phyloP scores from a whole-genome alignment of 192 early-diverging fungal genomes.

The Pilobolus umbonatus region DNA sequence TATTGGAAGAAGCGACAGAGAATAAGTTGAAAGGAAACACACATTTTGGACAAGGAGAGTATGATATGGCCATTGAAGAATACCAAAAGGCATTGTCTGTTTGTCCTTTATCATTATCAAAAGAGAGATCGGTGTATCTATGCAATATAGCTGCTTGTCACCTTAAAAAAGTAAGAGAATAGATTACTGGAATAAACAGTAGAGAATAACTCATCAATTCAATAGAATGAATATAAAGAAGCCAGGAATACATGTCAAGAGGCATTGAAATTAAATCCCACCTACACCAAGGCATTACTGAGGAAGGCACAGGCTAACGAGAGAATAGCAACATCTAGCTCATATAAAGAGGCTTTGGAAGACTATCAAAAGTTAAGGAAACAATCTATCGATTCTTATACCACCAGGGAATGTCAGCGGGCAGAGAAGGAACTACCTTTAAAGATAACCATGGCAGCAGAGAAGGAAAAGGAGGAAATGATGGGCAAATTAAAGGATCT shows the following conservation, averaged over 20 bases:
- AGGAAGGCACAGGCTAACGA: conserved; percentile 61
- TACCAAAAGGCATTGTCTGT: conserved; percentile 15
- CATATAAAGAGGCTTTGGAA: conserved; percentile 45
- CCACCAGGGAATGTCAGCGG: conserved; percentile 14
- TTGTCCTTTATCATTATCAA: conserved; percentile 4
- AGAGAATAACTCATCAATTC: background rate
- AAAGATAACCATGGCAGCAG: conserved; percentile 40
- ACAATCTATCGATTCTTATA: conserved; percentile 14
- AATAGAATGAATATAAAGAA: conserved; percentile 33
- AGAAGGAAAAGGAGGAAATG: conserved; percentile 68
- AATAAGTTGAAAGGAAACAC: conserved; percentile 46
- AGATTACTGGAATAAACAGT: background rate
- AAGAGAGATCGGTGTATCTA: conserved; percentile 51
- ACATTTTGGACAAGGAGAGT: conserved; percentile 40
- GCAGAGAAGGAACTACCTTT: conserved; percentile 38
- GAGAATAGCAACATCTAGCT: conserved; percentile 39
- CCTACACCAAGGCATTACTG: conserved; percentile 53
- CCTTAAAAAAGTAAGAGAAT: conserved; percentile 43
- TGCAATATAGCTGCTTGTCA: conserved; percentile 65
- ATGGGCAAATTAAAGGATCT: conserved; percentile 69
- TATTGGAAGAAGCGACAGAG: conserved; percentile 41
- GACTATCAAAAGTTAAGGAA: conserved; percentile 19
- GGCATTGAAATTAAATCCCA: conserved; percentile 50
- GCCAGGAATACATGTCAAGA: conserved; percentile 36
- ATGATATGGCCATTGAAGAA: conserved; percentile 23